Evolutionary conservation across 805 yeast species (phyloP), one percentile per base, ranked within the genome.

Genomic region (Saccharomyces paradoxus): DNA sequence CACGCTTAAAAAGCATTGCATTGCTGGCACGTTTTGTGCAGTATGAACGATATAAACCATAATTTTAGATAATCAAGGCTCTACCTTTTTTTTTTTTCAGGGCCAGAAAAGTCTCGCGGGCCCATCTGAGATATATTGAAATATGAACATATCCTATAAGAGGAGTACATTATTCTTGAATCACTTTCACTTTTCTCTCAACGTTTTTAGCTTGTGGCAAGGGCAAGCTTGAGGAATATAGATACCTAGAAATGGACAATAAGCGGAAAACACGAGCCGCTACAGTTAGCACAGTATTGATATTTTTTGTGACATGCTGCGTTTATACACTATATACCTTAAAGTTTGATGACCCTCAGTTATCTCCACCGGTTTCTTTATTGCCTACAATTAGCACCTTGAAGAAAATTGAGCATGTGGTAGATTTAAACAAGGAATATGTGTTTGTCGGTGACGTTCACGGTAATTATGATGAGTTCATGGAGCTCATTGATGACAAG

Each of bases 391-490:
- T 56, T 7, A 37, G 26, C 2, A 56, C 60, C 2, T 26, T 58
- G 30, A 21, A 46, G 8, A 31, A 53, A 12, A 46, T 50, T 6
- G 28, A 49, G 10, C 44, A 28, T n/a, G 47, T 59, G 5, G 31
- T 30, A 1, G 56, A 37, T 21, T 17, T 9, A 17, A 17, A 37
- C 9, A 28, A 49, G 2, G 74, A 96, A 56, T 64, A 87, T 14
- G 75, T 92, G 3, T 65, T 89, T 49, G 76, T 91, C 27, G 97
- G 98, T 3, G 98, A 91, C 67, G 81, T 91, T 24, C 98, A 91
- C 71, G 97, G 97, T 1, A 83, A 84, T 60, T 81, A 76, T 61
- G 70, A 74, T 7, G 81, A 81, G 62, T 71, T 90, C 53, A 66
- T 67, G 54, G 70, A 74, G 50, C 72, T 92, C 46, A 70, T 91